A percentile compares a stretch with the other conserved stretches of the same genome.
phyloP scores from a whole-genome alignment of 208 protist genomes.

The Crithidia acanthocephali region DNA sequence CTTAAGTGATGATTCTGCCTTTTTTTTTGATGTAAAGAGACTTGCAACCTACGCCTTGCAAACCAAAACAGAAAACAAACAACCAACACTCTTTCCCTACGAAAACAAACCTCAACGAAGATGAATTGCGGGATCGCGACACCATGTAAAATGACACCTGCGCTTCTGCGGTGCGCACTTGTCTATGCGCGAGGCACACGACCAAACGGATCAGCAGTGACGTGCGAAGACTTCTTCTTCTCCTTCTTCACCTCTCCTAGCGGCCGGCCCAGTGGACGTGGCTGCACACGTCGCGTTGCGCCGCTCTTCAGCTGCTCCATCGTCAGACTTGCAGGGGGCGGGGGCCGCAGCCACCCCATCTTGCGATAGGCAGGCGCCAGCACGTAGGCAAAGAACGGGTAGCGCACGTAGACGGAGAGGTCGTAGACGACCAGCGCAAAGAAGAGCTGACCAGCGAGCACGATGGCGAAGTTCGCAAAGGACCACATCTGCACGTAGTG shows the following conservation, averaged over 20 bases:
- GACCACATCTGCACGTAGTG: constrained; percentile 78
- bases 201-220: constrained; percentile 12
- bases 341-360: constrained; percentile 42
- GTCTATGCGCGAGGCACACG: constrained; percentile 10
- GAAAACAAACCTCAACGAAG: no score
- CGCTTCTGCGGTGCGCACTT: background rate
- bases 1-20: no score
- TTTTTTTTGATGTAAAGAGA: background rate
- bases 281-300: constrained; percentile 26
- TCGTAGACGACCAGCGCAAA: constrained; percentile 78
- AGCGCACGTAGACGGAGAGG: constrained; percentile 77
- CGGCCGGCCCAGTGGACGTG: constrained; percentile 60
- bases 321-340: constrained; percentile 34
- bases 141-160: no score
- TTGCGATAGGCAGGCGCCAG: constrained; percentile 70
- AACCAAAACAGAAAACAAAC: background rate
- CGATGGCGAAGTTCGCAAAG: constrained; percentile 60
- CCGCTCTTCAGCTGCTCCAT: constrained; percentile 54
- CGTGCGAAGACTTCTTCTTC: constrained; percentile 15
- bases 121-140: no score
- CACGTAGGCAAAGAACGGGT: constrained; percentile 71
- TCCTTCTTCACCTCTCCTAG: constrained; percentile 42
- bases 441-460: constrained; percentile 63
- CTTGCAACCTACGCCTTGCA: background rate
- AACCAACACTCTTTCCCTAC: no score